Percentiles rank a stretch among this genome's conserved stretches.
These are phyloP conservation scores for Stagonosporopsis cucurbitacearum DNA, from an alignment of 2,329 filamentous ascomycete genomes.

Conservation along the genomic window DNA sequence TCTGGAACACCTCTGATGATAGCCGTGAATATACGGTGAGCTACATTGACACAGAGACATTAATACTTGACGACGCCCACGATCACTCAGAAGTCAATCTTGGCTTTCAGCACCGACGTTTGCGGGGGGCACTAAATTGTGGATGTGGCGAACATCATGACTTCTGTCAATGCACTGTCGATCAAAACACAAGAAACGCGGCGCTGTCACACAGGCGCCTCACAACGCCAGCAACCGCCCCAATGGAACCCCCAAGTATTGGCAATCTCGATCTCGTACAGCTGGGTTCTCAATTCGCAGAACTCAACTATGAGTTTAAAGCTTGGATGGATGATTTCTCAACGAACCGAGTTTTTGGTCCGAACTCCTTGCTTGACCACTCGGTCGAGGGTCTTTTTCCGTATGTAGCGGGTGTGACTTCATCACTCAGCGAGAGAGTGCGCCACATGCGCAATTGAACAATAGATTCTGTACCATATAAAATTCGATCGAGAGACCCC, in stretches of 20 bases:
- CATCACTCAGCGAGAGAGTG: not conserved
- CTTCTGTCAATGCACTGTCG: not conserved
- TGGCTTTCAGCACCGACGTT: not conserved
- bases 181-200: not conserved
- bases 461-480: not conserved
- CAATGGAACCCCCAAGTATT: not conserved
- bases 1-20: not conserved
- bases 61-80: not conserved
- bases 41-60: not conserved
- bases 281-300: conserved; percentile 4
- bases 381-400: not conserved
- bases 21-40: not conserved
- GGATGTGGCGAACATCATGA: not conserved
- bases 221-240: not conserved
- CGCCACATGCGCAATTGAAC: not conserved
- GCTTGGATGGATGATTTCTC: conserved; percentile 2
- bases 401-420: not conserved
- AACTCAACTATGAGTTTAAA: not conserved
- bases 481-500: not conserved
- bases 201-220: not conserved
- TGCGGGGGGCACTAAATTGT: not conserved
- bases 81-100: not conserved
- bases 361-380: not conserved
- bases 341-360: not conserved
- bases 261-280: not conserved